A percentile compares a stretch with the other conserved stretches of the same genome.
phyloP scores from a whole-genome alignment of 495 filamentous ascomycete genomes.

The Talaromyces wortmannii region DNA sequence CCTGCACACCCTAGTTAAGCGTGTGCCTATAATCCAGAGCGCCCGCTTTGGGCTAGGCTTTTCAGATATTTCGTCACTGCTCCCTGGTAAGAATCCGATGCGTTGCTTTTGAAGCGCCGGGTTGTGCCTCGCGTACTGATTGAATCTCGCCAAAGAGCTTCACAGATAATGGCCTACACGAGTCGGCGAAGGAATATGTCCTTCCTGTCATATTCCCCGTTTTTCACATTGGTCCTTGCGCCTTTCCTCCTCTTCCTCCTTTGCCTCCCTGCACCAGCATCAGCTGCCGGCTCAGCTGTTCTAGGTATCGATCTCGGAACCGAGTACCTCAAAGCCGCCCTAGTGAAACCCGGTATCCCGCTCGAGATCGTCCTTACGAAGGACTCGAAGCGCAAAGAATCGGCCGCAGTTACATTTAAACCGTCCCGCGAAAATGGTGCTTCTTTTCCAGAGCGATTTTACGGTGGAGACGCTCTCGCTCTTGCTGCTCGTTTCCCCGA shows the following conservation, averaged over 20 bases:
- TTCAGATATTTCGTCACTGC: not conserved
- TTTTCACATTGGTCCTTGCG: slow-evolving; percentile 29
- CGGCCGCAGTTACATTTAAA: slow-evolving; percentile 89
- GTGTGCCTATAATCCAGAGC: not conserved
- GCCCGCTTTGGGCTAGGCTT: not conserved
- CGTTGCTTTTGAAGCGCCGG: not conserved
- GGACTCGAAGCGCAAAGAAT: slow-evolving; percentile 95
- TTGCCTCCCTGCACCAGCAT: slow-evolving; percentile 51
- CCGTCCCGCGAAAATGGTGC: slow-evolving; percentile 54
- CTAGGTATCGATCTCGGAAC: slow-evolving; percentile 93
- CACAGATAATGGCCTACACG: slow-evolving; percentile 40
- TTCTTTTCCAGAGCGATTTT: slow-evolving; percentile 78
- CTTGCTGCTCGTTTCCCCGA: slow-evolving; percentile 81
- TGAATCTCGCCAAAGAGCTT: not conserved
- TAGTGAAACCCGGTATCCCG: slow-evolving; percentile 96
- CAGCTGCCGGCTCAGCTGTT: slow-evolving; percentile 62
- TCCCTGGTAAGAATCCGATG: not conserved
- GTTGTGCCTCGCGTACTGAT: not conserved
- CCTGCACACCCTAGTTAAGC: too few relatives aligned
- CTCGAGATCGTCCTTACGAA: slow-evolving; percentile 99
- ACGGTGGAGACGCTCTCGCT: slow-evolving; percentile 85
- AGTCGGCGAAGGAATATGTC: slow-evolving; percentile 23
- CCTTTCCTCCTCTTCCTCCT: slow-evolving; percentile 48
- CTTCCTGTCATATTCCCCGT: slow-evolving; percentile 21
- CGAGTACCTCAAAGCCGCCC: slow-evolving; percentile 91